These are phyloP conservation scores for Kazachstania viticola DNA, from an alignment of 805 yeast species.

Conservation along the genomic window DNA sequence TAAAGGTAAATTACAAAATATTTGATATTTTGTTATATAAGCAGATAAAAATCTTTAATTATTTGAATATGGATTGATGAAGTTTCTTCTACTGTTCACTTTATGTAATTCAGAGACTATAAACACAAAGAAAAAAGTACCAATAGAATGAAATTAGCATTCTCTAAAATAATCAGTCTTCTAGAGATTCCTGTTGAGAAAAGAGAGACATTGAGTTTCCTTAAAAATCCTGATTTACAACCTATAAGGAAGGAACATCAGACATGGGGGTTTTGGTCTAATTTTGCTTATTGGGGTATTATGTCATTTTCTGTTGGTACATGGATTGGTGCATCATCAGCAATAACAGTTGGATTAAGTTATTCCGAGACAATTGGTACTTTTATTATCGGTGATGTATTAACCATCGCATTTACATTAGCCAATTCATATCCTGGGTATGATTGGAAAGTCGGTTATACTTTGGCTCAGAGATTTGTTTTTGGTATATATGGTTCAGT, in stretches of 20 bases:
- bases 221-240: slow-evolving; percentile 27
- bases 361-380: slow-evolving; percentile 35
- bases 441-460: slow-evolving; percentile 37
- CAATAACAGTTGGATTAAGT: slow-evolving; percentile 33
- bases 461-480: slow-evolving; percentile 33
- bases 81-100: too few relatives aligned
- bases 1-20: too few relatives aligned
- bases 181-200: slow-evolving; percentile 25
- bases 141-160: too few relatives aligned
- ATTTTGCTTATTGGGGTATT: slow-evolving; percentile 32
- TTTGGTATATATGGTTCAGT: slow-evolving; percentile 29
- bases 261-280: slow-evolving; percentile 30
- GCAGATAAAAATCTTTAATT: too few relatives aligned
- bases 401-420: slow-evolving; percentile 33
- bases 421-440: slow-evolving; percentile 38
- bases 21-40: too few relatives aligned
- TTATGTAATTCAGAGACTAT: too few relatives aligned
- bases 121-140: too few relatives aligned
- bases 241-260: slow-evolving; percentile 21
- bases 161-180: too few relatives aligned
- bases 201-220: slow-evolving; percentile 20
- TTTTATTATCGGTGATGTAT: slow-evolving; percentile 33
- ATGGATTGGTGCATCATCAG: slow-evolving; percentile 34
- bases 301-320: slow-evolving; percentile 33
- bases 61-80: too few relatives aligned